Evolutionary conservation across 257 asterid species (phyloP), one percentile per base, ranked within the genome.

Genomic region (Solanum virginianum): DNA sequence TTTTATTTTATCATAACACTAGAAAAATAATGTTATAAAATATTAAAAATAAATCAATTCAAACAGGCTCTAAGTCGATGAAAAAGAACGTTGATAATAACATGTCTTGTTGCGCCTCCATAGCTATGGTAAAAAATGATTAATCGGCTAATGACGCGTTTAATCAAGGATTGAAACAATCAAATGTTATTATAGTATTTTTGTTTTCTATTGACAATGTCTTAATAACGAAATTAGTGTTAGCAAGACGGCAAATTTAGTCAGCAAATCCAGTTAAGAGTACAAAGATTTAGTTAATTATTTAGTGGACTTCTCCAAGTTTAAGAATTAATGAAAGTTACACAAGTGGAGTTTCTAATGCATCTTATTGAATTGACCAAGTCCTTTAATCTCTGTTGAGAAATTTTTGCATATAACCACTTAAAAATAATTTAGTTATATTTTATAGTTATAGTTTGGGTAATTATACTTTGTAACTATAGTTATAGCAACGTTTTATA

Each of bases 71-170:
- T 72, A 0, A 49, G 3, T n/a, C 39, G 0, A 39, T 69, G 26
- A 51, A 75, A 75, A 75, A 49, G 24, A 75, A 49, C 51, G 24
- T 51, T 77, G 82, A 77, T 51, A 4, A 51, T 53, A 77, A 77
- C 45, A 75, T 49, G 15, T 75, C 82, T 24, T 86, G 15, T 80
- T 79, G 72, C 29, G 75, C 72, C 45, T 22, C 10, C 77, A 14
- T 70, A 80, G n/a, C 45, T 36, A 10, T 70, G 68, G 62, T 4
- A 53, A 18, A 65, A 87, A 85, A 72, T 20, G 65, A 86, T 82
- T 41, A 85, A 89, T 24, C 82, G 91, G 92, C 92, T 88, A 72
- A 85, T 85, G 65, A 90, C 93, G 91, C 92, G 93, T 88, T 87
- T 68, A 81, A 84, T 85, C 49, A 81, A 84, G 80, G 49, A 85